phyloP scores from a whole-genome alignment of 2,329 filamentous ascomycete genomes.

The Aspergillus pseudoterreus region DNA sequence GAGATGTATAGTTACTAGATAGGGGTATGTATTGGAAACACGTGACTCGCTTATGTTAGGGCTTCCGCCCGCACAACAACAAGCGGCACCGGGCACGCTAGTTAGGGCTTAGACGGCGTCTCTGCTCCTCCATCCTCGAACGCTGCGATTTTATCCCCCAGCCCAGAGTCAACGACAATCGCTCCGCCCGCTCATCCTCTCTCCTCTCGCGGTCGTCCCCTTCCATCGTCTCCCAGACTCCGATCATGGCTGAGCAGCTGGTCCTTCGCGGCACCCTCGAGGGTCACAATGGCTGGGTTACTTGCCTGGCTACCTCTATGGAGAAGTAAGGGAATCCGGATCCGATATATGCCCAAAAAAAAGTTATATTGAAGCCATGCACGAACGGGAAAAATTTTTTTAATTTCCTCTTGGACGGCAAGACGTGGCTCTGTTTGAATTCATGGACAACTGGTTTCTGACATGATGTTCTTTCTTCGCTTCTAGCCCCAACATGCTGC shows the following conservation, averaged over 20 bases:
- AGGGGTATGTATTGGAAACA: neutral
- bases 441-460: slow-evolving; percentile 31
- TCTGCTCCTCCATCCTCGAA: slow-evolving; percentile 33
- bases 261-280: slow-evolving; percentile 96
- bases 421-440: slow-evolving; percentile 14
- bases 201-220: slow-evolving; percentile 33
- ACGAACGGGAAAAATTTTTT: slow-evolving; percentile 6
- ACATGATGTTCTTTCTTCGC: slow-evolving; percentile 25
- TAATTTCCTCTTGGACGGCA: slow-evolving; percentile 12
- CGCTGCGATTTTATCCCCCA: slow-evolving; percentile 36
- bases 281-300: slow-evolving; percentile 99
- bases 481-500: slow-evolving; percentile 94
- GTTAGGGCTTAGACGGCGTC: slow-evolving; percentile 37
- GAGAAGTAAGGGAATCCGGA: slow-evolving; percentile 72
- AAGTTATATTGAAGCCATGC: slow-evolving; percentile 10
- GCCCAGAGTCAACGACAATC: slow-evolving; percentile 38
- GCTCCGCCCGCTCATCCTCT: slow-evolving; percentile 38
- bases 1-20: no score
- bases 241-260: slow-evolving; percentile 82
- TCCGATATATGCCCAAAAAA: slow-evolving; percentile 10
- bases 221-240: slow-evolving; percentile 37
- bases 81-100: slow-evolving; percentile 26
- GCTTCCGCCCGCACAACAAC: slow-evolving; percentile 25
- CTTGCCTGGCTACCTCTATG: slow-evolving; percentile 94
- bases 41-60: slow-evolving; percentile 18